Base-by-base conservation (phyloP, 352 stramenopile genomes). In the Pythium coloratum region DNA sequence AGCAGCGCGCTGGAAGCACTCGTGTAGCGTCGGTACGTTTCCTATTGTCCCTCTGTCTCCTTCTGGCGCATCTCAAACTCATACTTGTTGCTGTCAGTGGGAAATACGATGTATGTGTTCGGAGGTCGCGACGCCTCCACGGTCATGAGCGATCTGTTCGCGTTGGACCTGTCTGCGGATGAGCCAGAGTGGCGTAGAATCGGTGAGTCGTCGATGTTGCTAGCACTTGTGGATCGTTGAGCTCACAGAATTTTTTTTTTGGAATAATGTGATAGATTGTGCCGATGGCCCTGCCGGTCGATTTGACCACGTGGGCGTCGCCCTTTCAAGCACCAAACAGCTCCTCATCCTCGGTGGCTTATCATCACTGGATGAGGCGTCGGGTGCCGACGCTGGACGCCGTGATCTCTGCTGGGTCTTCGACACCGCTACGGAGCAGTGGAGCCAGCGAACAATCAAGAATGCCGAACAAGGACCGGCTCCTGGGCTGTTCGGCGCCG, bases 1-100 rank as follows among this genome's bases (percentile, higher is more conserved):
- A 5, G 82, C 72, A 10, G 76, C 88, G 3, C 81, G 88, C 28
- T 96, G 85, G 80, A 93, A 92, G 54, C 88, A 96, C 75, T 81
- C 79, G 4, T 73, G 70, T 34, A 84, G 76, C 55, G 72, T 80
- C 12, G 82, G 85, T 92, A 77, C 57, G 69, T 40, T 26, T 4
- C 26, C 5, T 40, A 6, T 38, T 12, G 18, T 40, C 36, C 20
- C 20, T 55, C 2, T n/a, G 54, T 4, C 6, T 16, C 26, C 24
- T 9, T 28, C 1, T 38, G 2, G 18, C 1, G n/a, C n/a, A 7
- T 6, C 55, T 55, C 59, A 72, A 59, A 70, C 33, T 38, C 10
- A 53, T 53, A 46, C 16, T 9, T 32, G 32, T 13, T 64, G 26
- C 47, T 28, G 67, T 13, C 36, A 93, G 85, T 95, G 55, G 81